Percentiles rank a stretch among this genome's conserved stretches.
Evolutionary conservation across 2,329 filamentous ascomycete species (phyloP).

Genomic region (Botrytis medusae): DNA sequence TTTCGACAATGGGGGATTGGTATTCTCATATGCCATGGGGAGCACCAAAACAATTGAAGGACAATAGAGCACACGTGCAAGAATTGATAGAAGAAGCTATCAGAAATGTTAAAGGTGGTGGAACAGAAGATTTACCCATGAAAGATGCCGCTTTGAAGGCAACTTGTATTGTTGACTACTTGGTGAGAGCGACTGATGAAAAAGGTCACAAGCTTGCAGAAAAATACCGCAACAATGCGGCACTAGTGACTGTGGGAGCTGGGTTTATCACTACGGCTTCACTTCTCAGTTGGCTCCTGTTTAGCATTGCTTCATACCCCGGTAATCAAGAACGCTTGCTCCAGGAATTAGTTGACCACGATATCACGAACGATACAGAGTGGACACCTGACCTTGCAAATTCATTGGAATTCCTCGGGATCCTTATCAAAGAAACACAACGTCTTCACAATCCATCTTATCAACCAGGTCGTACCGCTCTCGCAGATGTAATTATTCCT

Average conservation of each 20-base stretch:
- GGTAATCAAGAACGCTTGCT: constrained; percentile 48
- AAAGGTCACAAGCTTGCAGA: constrained; percentile 46
- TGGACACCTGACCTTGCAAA: constrained; percentile 42
- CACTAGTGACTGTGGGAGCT: constrained; percentile 46
- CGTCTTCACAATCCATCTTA: constrained; percentile 48
- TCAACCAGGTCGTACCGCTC: constrained; percentile 48
- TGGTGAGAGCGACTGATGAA: constrained; percentile 44
- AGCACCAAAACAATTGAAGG: constrained; percentile 40
- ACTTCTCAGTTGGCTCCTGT: constrained; percentile 49
- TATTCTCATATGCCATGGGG: constrained; percentile 49
- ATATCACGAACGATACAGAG: constrained; percentile 37
- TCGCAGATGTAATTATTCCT: constrained; percentile 46
- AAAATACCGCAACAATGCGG: constrained; percentile 36
- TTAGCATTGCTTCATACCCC: constrained; percentile 44
- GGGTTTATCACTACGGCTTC: constrained; percentile 50
- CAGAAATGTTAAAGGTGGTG: constrained; percentile 38
- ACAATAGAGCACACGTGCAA: constrained; percentile 39
- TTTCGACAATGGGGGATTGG: constrained; percentile 47
- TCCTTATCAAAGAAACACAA: constrained; percentile 49
- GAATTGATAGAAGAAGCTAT: constrained; percentile 43
- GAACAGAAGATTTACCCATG: constrained; percentile 40
- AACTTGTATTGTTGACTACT: constrained; percentile 39
- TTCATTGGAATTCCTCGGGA: constrained; percentile 43
- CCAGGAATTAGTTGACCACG: constrained; percentile 47
- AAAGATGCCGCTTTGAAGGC: constrained; percentile 43